A percentile compares a stretch with the other conserved stretches of the same genome.
These are phyloP conservation scores for Podila horticola DNA, from an alignment of 192 early-diverging fungal species.

Conservation along the genomic window DNA sequence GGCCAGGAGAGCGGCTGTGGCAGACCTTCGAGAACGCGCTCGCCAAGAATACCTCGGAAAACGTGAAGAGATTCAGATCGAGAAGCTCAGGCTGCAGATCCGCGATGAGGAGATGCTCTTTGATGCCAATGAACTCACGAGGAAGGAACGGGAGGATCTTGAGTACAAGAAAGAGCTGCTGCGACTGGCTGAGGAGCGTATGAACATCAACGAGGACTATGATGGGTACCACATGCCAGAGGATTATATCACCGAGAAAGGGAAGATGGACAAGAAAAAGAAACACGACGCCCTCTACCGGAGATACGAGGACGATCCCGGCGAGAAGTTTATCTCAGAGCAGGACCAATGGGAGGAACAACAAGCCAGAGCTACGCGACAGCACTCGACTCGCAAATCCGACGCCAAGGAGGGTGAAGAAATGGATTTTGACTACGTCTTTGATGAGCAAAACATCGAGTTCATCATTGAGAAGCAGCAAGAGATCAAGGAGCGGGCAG, in stretches of 20 bases:
- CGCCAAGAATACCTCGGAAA: slow-evolving; percentile 91
- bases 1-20: slow-evolving; percentile 73
- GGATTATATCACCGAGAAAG: slow-evolving; percentile 98
- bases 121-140: slow-evolving; percentile 74
- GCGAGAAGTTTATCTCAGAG: slow-evolving; percentile 79
- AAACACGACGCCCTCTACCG: slow-evolving; percentile 88
- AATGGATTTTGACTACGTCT: slow-evolving; percentile 91
- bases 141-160: slow-evolving; percentile 78
- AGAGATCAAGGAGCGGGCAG: slow-evolving; percentile 60
- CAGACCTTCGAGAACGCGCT: slow-evolving; percentile 85
- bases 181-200: slow-evolving; percentile 84
- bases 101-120: slow-evolving; percentile 92
- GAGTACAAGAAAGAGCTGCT: slow-evolving; percentile 90
- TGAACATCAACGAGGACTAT: slow-evolving; percentile 78
- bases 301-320: slow-evolving; percentile 86
- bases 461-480: slow-evolving; percentile 84
- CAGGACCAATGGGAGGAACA: slow-evolving; percentile 95
- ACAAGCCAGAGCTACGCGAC: slow-evolving; percentile 74
- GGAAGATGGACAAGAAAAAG: slow-evolving; percentile 96
- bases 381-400: slow-evolving; percentile 63
- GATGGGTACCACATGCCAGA: slow-evolving; percentile 91
- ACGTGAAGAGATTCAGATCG: slow-evolving; percentile 85
- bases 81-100: slow-evolving; percentile 80
- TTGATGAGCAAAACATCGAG: slow-evolving; percentile 92
- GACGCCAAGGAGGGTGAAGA: slow-evolving; percentile 58